Evolutionary conservation across 345 rosid species (phyloP).

Genomic region (Citrus sinensis): DVS_A1.0 CM039168.1:8219001-8219500

Average conservation of each 20-base stretch:
- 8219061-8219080: no score
- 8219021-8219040: no score
- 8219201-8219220: neutral
- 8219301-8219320: slow-evolving; percentile 6
- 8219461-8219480: neutral
- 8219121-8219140: neutral
- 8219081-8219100: no score
- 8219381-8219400: neutral
- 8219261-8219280: neutral
- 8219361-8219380: neutral
- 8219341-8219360: neutral
- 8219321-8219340: slow-evolving; percentile 1
- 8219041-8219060: no score
- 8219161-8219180: neutral
- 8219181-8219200: neutral
- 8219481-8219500: neutral
- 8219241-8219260: neutral
- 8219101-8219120: no score
- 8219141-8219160: neutral
- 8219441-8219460: neutral
- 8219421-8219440: neutral
- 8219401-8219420: neutral
- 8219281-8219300: neutral
- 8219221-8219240: neutral
- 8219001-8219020: no score